phyloP scores from a whole-genome alignment of 1,284 basidiomycete genomes.

The Cutaneotrichosporon sp. region DNA sequence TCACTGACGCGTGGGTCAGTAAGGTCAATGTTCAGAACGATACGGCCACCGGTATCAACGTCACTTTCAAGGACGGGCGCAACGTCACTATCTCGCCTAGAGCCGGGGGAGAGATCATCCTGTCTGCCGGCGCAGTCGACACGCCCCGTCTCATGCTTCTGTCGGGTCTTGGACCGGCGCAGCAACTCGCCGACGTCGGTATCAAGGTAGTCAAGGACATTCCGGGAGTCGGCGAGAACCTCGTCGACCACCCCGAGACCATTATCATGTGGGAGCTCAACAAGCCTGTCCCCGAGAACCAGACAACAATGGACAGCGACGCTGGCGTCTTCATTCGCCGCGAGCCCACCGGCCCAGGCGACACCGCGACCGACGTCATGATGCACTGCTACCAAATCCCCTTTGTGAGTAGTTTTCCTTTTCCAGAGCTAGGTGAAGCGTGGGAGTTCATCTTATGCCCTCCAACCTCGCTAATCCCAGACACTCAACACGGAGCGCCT shows the following conservation, averaged over 20 bases:
- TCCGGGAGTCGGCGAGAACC: slow-evolving; percentile 65
- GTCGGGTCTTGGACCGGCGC: slow-evolving; percentile 64
- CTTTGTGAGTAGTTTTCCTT: slow-evolving; percentile 7
- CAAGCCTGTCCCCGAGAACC: slow-evolving; percentile 23
- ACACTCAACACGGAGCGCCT: slow-evolving; percentile 29
- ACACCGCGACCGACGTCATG: slow-evolving; percentile 26
- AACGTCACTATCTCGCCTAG: slow-evolving; percentile 50
- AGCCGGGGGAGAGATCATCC: slow-evolving; percentile 47
- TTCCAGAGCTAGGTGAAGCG: no score
- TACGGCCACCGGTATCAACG: slow-evolving; percentile 24
- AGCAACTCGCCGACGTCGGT: slow-evolving; percentile 59
- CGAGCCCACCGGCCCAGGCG: slow-evolving; percentile 13
- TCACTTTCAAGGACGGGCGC: slow-evolving; percentile 24
- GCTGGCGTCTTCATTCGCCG: slow-evolving; percentile 27
- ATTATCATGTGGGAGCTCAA: slow-evolving; percentile 29
- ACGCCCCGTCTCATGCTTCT: slow-evolving; percentile 64
- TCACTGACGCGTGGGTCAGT: slow-evolving; percentile 28
- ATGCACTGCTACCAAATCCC: slow-evolving; percentile 33
- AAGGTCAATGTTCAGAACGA: slow-evolving; percentile 22
- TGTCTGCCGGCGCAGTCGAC: slow-evolving; percentile 60
- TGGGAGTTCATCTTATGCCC: no score
- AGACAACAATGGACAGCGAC: slow-evolving; percentile 29
- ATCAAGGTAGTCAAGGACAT: slow-evolving; percentile 57
- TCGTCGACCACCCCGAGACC: slow-evolving; percentile 61
- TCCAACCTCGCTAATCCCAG: background rate